Evolutionary conservation across 352 stramenopile genomes (phyloP).

Genomic region (Hyaloperonospora brassicae): DNA sequence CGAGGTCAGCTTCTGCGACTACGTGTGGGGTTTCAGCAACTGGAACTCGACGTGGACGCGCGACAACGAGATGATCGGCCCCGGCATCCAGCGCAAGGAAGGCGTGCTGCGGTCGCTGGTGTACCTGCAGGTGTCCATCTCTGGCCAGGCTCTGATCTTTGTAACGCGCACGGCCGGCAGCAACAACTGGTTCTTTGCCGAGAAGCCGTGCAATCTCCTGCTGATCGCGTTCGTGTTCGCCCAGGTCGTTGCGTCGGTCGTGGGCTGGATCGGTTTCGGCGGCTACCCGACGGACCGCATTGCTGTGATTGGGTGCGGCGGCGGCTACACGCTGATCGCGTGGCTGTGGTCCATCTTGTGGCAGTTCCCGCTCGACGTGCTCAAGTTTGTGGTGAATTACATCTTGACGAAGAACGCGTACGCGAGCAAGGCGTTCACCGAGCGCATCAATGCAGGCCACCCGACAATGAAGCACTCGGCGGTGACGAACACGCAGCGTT

Average conservation of each 20-base stretch:
- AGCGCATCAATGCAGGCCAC: constrained; percentile 70
- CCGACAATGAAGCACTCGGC: constrained; percentile 53
- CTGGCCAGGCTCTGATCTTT: constrained; percentile 66
- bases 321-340: constrained; percentile 52
- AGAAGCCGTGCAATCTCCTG: constrained; percentile 56
- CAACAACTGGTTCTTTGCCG: constrained; percentile 72
- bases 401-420: constrained; percentile 54
- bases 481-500: constrained; percentile 53
- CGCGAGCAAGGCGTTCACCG: constrained; percentile 52
- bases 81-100: constrained; percentile 59
- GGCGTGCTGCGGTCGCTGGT: constrained; percentile 56
- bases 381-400: constrained; percentile 70
- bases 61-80: constrained; percentile 53
- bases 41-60: constrained; percentile 63
- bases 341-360: constrained; percentile 66
- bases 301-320: constrained; percentile 54
- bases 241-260: constrained; percentile 52
- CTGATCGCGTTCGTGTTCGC: constrained; percentile 63
- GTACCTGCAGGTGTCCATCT: constrained; percentile 71
- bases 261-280: constrained; percentile 58
- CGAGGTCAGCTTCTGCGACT: constrained; percentile 54
- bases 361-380: constrained; percentile 67
- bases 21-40: constrained; percentile 61
- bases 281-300: constrained; percentile 62
- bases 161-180: constrained; percentile 60